Evolutionary conservation across 1,284 basidiomycete genomes (phyloP).

Genomic region (Mycena sp.): DNA sequence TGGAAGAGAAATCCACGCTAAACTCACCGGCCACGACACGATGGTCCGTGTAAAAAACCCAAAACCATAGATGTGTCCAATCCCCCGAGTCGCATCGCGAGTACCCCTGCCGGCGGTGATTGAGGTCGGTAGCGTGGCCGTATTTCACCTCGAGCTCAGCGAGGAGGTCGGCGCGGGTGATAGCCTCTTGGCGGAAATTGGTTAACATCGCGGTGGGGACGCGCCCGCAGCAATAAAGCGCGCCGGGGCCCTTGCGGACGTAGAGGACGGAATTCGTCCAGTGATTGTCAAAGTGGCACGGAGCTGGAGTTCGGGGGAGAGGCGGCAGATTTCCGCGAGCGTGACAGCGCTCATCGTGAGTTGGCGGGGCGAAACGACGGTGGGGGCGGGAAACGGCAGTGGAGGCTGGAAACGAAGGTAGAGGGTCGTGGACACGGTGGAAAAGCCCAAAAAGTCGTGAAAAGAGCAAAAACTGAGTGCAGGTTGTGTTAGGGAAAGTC

Average conservation of each 20-base stretch:
- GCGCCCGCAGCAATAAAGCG: neutral
- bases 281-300: neutral
- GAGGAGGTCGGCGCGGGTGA: neutral
- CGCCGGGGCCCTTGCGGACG: neutral
- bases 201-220: neutral
- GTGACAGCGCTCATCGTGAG: no score
- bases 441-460: no score
- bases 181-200: neutral
- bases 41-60: neutral
- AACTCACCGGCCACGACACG: constrained; percentile 1
- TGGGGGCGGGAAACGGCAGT: no score
- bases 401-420: no score
- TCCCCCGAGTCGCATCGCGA: no score
- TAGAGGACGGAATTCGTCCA: neutral
- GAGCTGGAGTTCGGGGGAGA: neutral
- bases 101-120: neutral
- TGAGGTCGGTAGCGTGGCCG: neutral
- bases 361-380: no score
- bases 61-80: neutral
- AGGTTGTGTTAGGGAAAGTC: no score
- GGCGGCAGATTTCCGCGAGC: neutral
- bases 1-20: neutral
- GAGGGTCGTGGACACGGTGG: no score
- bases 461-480: no score
- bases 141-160: neutral